phyloP scores from a whole-genome alignment of 139 green algal species.

The Diplosphaera chodatii region DNA sequence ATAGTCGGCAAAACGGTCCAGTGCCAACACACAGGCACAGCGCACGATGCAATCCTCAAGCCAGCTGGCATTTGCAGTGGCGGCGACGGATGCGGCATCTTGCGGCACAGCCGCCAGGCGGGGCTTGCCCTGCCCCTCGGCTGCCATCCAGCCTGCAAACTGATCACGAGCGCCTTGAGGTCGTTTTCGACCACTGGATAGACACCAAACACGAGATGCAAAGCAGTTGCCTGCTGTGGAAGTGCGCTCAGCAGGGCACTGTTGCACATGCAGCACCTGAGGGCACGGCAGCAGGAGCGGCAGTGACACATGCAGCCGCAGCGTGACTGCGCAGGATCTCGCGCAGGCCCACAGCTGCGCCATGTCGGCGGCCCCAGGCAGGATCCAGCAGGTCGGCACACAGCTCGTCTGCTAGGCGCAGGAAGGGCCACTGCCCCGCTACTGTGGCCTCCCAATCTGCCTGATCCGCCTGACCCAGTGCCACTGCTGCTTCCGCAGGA shows the following conservation, averaged over 20 bases:
- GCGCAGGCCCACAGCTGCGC: slow-evolving; percentile 72
- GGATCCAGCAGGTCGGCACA: slow-evolving; percentile 31
- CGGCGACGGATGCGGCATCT: slow-evolving; percentile 30
- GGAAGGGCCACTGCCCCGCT: slow-evolving; percentile 78
- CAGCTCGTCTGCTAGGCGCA: slow-evolving; percentile 67
- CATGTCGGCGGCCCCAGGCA: slow-evolving; percentile 78
- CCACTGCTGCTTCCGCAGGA: not conserved
- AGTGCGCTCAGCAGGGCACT: no score
- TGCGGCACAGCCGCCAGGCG: slow-evolving; percentile 28
- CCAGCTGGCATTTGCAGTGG: slow-evolving; percentile 55
- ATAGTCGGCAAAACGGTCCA: slow-evolving; percentile 95
- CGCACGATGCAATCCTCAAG: slow-evolving; percentile 76
- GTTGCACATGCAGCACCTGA: no score
- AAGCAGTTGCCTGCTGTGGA: no score
- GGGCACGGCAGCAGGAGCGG: slow-evolving; percentile 4
- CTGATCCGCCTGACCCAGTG: slow-evolving; percentile 14
- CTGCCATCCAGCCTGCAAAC: slow-evolving; percentile 25
- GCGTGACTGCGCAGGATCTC: slow-evolving; percentile 74
- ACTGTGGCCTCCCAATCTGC: slow-evolving; percentile 44
- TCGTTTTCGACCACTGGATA: no score
- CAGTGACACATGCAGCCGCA: slow-evolving; percentile 31
- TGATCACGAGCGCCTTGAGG: no score
- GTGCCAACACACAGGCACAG: slow-evolving; percentile 84
- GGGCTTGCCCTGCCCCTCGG: slow-evolving; percentile 29
- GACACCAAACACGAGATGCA: no score